These are phyloP conservation scores for Boechera retrofracta DNA, from an alignment of 345 rosid genomes.

Conservation along the genomic window DNA sequence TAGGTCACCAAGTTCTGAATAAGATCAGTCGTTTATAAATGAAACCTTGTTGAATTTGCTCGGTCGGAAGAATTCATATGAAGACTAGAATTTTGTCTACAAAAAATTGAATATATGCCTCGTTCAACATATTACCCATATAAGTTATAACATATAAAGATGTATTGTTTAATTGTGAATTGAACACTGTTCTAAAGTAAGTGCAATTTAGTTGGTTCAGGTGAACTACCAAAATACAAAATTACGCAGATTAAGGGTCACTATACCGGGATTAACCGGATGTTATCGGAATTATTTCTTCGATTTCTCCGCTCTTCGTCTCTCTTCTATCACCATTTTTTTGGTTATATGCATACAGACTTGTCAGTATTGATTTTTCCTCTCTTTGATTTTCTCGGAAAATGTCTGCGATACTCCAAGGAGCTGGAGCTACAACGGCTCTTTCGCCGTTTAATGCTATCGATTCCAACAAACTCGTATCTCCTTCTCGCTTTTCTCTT, in stretches of 20 bases:
- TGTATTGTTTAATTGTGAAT: too few relatives aligned
- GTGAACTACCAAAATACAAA: neutral
- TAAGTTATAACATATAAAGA: too few relatives aligned
- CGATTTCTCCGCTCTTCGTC: conserved; percentile 26
- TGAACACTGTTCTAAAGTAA: too few relatives aligned
- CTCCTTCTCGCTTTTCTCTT: conserved; percentile 49
- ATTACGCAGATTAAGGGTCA: neutral
- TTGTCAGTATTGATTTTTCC: neutral
- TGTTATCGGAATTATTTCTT: neutral
- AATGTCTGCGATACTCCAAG: conserved; percentile 74
- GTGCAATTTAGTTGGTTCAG: neutral
- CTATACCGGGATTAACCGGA: neutral
- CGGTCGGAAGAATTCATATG: too few relatives aligned
- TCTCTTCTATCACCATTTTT: neutral
- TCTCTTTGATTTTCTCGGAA: conserved; percentile 13
- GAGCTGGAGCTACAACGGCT: conserved; percentile 54
- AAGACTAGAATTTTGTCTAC: neutral
- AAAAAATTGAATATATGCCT: too few relatives aligned
- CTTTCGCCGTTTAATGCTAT: conserved; percentile 51
- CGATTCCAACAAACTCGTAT: conserved; percentile 50
- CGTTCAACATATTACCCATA: too few relatives aligned
- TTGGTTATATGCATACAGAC: neutral
- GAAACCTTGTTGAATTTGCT: too few relatives aligned
- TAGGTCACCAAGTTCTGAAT: too few relatives aligned
- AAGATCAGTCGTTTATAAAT: too few relatives aligned